Base-by-base conservation (phyloP, 495 filamentous ascomycete genomes). In the Achaetomiella virescens region DNA sequence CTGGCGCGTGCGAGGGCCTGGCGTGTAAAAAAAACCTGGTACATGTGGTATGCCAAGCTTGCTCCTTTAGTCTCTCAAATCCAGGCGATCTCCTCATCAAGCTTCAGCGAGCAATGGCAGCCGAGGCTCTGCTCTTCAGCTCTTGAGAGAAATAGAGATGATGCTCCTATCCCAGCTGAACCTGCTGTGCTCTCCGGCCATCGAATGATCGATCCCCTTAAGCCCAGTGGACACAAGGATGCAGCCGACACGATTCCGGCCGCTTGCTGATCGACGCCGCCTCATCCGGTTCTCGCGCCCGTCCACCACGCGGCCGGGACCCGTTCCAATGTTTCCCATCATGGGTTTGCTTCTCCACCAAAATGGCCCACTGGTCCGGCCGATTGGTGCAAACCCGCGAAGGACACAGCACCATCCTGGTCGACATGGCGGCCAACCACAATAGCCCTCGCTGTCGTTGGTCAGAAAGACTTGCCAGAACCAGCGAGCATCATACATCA, bases 401-500 rank as follows among this genome's bases (percentile, higher is more conserved):
- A n/a, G 36, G 36, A 15, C 36, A 38, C 3, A 11, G 36, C 3
- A 38, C 36, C 10, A 37, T 46, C 59, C 55, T 25, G 29, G 40
- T 24, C 18, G 29, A 24, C 29, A 17, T 25, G 12, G 20, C 1
- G 1, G 21, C 40, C 22, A 3, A 42, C 6, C n/a, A 31, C 27
- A 5, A 4, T 4, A 5, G 5, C 27, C 27, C 27, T 31, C 27
- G 27, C 27, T 31, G 36, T 33, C 24, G 62, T 61, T 67, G 62
- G 64, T 7, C 59, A 24, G 48, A 31, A 33, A 1, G 5, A 14
- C 33, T 52, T 37, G n/a, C 41, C 38, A 51, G 57, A 62, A 62
- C 61, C 61, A 42, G 52, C 18, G 60, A 45, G 55, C 61, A 68
- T 66, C 59, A n/a, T n/a, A 56, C 66, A 65, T 69, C 66, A 68